Conservation (phyloP, 208 protist genomes). For the Crithidia sp. region DNA sequence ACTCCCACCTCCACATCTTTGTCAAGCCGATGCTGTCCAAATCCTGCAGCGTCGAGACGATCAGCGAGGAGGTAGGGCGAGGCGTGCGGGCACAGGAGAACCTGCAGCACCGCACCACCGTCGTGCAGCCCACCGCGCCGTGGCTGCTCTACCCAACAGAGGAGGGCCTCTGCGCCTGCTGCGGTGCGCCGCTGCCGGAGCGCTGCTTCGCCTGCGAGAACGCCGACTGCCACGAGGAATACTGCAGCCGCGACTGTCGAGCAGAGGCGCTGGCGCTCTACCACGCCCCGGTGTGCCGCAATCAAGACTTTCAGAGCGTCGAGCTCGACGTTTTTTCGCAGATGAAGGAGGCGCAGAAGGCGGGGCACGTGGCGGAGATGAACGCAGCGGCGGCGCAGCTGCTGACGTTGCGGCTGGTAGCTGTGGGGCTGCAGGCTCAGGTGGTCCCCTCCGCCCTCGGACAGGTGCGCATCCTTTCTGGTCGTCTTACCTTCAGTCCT, state of each 20-base stretch:
- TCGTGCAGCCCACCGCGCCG: constrained; percentile 50
- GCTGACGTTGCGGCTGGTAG: constrained; percentile 75
- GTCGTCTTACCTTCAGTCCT: constrained; percentile 72
- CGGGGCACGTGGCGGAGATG: constrained; percentile 37
- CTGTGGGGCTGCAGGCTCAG: constrained; percentile 49
- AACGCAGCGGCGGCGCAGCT: constrained; percentile 83
- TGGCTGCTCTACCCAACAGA: constrained; percentile 78
- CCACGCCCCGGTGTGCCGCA: constrained; percentile 71
- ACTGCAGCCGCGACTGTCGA: constrained; percentile 88
- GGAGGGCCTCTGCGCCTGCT: constrained; percentile 69
- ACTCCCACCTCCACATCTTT: constrained; percentile 81
- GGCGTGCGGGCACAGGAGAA: constrained; percentile 59
- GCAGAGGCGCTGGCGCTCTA: constrained; percentile 61
- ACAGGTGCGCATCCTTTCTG: constrained; percentile 76
- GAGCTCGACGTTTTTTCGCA: constrained; percentile 85
- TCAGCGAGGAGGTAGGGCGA: constrained; percentile 49
- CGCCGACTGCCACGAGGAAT: constrained; percentile 84
- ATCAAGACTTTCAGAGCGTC: constrained; percentile 72
- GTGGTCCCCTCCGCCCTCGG: constrained; percentile 72
- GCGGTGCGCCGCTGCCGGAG: constrained; percentile 58
- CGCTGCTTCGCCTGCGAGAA: constrained; percentile 77
- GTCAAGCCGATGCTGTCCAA: constrained; percentile 73
- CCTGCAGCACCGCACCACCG: constrained; percentile 33
- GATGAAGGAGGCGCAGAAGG: constrained; percentile 53
- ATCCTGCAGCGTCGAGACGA: constrained; percentile 39